phyloP scores from a whole-genome alignment of 257 asterid species.

The Orobanche coerulescens region DNA sequence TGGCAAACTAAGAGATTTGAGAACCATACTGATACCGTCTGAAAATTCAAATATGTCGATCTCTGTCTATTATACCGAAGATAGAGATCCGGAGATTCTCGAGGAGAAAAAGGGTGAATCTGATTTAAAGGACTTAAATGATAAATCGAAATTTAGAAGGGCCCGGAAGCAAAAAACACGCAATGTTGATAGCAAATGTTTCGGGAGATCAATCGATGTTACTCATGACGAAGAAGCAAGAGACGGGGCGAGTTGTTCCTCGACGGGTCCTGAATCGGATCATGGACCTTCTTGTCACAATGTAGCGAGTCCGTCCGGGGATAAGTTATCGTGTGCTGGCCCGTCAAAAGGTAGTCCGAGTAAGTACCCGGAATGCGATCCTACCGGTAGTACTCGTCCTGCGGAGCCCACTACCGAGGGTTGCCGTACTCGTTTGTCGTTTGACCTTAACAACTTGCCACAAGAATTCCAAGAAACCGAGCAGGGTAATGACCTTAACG shows the following conservation, averaged over 20 bases:
- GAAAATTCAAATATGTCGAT: constrained; percentile 21
- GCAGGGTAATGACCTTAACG: constrained; percentile 25
- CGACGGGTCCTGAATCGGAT: constrained; percentile 26
- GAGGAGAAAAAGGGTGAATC: too few species aligned
- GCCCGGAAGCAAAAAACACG: constrained; percentile 31
- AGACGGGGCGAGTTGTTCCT: constrained; percentile 18
- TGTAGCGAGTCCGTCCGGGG: neutral
- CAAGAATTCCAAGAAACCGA: constrained; percentile 36
- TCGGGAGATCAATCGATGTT: constrained; percentile 29
- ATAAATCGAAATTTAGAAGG: constrained; percentile 30
- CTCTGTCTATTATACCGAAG: constrained; percentile 6
- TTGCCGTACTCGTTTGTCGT: too few species aligned
- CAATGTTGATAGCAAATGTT: constrained; percentile 31
- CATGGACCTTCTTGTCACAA: constrained; percentile 25
- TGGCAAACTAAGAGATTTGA: constrained; percentile 37
- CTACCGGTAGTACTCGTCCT: too few species aligned
- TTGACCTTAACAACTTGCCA: constrained; percentile 20
- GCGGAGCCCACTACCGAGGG: too few species aligned
- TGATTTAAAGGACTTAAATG: constrained; percentile 20
- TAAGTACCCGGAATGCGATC: too few species aligned
- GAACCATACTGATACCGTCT: constrained; percentile 33
- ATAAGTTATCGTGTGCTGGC: too few species aligned
- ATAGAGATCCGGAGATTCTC: constrained; percentile 1
- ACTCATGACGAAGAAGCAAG: constrained; percentile 20
- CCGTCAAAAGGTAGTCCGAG: too few species aligned